Base-by-base conservation (phyloP, 1,139 yeast genomes). In the Lodderomyces orthopsilosis region DNA sequence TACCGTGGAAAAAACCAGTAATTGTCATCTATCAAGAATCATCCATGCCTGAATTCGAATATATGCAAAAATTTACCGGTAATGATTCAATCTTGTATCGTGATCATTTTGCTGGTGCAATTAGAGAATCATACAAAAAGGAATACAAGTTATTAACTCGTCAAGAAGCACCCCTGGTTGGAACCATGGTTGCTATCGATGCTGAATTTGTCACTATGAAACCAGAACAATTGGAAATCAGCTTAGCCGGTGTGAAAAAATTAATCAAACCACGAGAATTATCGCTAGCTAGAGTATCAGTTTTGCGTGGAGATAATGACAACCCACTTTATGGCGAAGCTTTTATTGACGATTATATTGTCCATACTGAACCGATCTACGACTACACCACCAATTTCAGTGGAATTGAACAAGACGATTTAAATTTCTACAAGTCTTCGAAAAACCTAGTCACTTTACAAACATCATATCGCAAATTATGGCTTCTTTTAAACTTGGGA, bases 261-360 rank as follows among this genome's bases (percentile, higher is more conserved):
- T 65, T 91, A 38, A 74, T 90, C 9, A 78, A 83, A 47, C 98
- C 98, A 0, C 82, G 83, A 43, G 77, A 80, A 42, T 71, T 85
- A 38, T 84, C 95, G 3, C 69, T 94, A 28, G 98, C 98, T 0
- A 75, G 98, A 52, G 84, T 94, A 0, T 91, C 98, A 0, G 96
- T 87, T 0, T 59, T 94, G 7, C 70, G 96, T 30, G 96, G 95
- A 12, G 79, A 81, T 74, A 75, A 50, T 19, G 17, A 30, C 24
- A 18, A 13, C 21, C 41, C 37, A 15, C 32, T 21, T 8, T 39
- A 32, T 21, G 96, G 94, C 1, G 74, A 73, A 1, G 93, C 98
- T 2, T 88, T 94, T 56, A 88, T 94, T 51, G 98, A 94, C 60
- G 98, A 94, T 59, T 90, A 91, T 58, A 87, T 94, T 50, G 83